These are phyloP conservation scores for Solanum boliviense DNA, from an alignment of 257 asterid genomes.

Conservation along the genomic window DNA sequence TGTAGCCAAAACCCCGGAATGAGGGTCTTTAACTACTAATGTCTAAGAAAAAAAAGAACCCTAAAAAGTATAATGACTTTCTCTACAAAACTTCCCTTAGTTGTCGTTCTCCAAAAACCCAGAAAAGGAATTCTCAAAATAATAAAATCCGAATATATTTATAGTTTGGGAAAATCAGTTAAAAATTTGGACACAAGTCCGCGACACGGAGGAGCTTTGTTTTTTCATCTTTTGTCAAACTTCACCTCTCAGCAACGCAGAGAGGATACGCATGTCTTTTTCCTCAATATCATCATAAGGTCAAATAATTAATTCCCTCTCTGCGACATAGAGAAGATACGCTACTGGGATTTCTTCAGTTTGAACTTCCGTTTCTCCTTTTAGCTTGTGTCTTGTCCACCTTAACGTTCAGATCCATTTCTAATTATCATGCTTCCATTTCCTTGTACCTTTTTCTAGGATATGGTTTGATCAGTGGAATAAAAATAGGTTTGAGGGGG, in stretches of 20 bases:
- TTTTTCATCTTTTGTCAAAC: background rate
- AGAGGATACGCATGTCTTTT: background rate
- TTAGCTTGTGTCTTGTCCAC: background rate
- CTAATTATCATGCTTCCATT: no score
- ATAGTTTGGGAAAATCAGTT: background rate
- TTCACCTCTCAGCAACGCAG: background rate
- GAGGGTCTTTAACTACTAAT: background rate
- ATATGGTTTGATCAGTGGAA: no score
- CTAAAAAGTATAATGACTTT: background rate
- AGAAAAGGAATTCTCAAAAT: background rate
- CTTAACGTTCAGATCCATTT: background rate
- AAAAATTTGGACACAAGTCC: background rate
- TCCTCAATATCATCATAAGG: background rate
- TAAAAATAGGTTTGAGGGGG: no score
- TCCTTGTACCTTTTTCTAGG: background rate
- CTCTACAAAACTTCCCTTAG: background rate
- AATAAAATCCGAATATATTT: no score
- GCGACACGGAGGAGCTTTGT: no score
- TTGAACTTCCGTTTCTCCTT: background rate
- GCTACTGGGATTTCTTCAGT: background rate
- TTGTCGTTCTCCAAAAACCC: background rate
- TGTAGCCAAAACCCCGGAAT: background rate
- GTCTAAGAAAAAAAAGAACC: background rate
- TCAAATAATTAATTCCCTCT: background rate
- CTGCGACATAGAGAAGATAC: background rate